Conservation (phyloP, 768 basidiomycete species). For the Leucosporidium scottii region DNA sequence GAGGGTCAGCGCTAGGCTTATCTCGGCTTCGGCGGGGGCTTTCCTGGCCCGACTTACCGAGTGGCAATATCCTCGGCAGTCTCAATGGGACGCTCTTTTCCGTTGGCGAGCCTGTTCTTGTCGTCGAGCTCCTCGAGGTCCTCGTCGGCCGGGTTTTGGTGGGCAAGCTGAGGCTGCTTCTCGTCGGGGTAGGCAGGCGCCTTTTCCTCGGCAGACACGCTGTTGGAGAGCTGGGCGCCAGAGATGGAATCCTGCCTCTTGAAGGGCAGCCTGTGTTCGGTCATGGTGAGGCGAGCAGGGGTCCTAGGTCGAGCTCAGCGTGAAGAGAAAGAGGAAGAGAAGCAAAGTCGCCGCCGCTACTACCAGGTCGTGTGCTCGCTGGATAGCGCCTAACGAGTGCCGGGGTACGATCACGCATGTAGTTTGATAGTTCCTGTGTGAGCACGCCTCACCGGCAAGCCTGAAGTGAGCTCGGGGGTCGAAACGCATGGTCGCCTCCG, state of each 20-base stretch:
- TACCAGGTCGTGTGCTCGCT: no score
- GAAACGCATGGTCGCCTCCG: no score
- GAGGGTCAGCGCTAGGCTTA: no score
- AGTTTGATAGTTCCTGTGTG: no score
- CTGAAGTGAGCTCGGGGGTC: no score
- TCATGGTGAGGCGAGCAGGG: no score
- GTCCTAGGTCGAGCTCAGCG: no score
- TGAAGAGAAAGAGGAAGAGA: no score
- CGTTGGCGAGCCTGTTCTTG: conserved; percentile 9
- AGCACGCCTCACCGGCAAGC: no score
- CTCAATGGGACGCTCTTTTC: conserved; percentile 24
- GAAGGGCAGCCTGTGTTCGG: neutral
- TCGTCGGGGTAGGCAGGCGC: neutral
- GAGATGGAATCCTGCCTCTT: neutral
- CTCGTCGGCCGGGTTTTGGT: conserved; percentile 5
- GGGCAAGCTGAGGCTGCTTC: conserved; percentile 1
- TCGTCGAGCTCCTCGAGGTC: conserved; percentile 3
- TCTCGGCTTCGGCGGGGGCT: neutral
- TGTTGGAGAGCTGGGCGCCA: neutral
- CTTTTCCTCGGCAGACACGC: neutral
- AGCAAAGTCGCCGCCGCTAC: no score
- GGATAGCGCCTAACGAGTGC: no score
- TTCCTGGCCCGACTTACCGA: neutral
- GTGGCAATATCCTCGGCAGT: conserved; percentile 2
- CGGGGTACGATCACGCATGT: no score